Evolutionary conservation across 495 filamentous ascomycete species (phyloP).

Genomic region (Hyaloscypha bicolor): DNA sequence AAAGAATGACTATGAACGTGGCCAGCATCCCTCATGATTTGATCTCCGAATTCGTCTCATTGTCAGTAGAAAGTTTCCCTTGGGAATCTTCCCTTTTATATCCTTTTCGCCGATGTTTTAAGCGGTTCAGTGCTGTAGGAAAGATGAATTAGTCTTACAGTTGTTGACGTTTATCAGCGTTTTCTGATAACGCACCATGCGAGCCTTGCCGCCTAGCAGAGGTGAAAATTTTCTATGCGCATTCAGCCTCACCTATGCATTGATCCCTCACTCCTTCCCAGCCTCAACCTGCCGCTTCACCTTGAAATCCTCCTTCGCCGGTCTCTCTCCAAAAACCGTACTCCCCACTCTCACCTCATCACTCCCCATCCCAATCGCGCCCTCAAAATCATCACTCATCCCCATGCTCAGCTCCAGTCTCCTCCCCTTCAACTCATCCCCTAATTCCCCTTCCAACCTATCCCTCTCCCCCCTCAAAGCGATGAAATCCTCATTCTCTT

Average conservation of each 20-base stretch:
- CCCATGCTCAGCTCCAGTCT: slow-evolving; percentile 64
- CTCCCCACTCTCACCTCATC: slow-evolving; percentile 94
- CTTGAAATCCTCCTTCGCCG: slow-evolving; percentile 47
- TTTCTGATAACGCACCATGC: no score
- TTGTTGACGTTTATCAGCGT: no score
- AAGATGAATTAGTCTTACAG: no score
- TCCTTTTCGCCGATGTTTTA: no score
- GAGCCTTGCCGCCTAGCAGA: no score
- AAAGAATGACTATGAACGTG: no score
- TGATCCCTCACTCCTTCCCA: slow-evolving; percentile 1
- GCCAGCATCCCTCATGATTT: no score
- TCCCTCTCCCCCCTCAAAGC: slow-evolving; percentile 70
- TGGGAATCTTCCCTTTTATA: no score
- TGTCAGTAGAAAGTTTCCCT: no score
- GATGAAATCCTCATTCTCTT: slow-evolving; percentile 89
- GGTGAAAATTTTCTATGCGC: neutral
- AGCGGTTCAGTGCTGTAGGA: no score
- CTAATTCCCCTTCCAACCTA: slow-evolving; percentile 49
- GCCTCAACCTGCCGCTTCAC: slow-evolving; percentile 15
- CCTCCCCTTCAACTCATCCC: slow-evolving; percentile 31
- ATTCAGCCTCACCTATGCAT: neutral
- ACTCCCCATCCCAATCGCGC: slow-evolving; percentile 80
- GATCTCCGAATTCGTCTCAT: no score
- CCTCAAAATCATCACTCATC: slow-evolving; percentile 96
- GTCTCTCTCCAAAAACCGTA: slow-evolving; percentile 86